Conservation (phyloP, 441 rosid genomes). For the Populus hybrid region DNA sequence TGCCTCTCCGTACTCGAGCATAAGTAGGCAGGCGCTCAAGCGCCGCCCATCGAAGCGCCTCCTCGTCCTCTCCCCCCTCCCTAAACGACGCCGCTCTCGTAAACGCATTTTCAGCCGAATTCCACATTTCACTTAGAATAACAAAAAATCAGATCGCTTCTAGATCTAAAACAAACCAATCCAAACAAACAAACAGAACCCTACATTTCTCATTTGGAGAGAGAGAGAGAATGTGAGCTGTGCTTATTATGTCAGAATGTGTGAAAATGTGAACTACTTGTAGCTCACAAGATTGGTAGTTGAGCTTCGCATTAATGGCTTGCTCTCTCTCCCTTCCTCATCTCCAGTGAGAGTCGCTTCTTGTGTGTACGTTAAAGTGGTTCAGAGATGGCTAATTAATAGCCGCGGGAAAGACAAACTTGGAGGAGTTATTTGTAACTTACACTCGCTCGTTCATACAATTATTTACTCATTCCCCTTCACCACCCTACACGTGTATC, state of each 20-base stretch:
- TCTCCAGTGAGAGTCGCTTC: not conserved
- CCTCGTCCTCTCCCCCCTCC: slow-evolving; percentile 73
- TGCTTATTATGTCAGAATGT: not conserved
- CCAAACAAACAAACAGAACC: slow-evolving; percentile 6
- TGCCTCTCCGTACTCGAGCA: slow-evolving; percentile 66
- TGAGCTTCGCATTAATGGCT: slow-evolving; percentile 69
- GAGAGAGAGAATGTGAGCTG: not conserved
- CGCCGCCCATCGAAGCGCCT: slow-evolving; percentile 92
- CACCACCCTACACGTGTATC: not conserved
- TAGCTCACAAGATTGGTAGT: slow-evolving; percentile 40
- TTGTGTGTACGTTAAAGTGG: slow-evolving; percentile 31
- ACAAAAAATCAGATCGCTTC: not conserved
- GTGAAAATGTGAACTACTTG: slow-evolving; percentile 8
- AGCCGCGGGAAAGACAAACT: slow-evolving; percentile 59
- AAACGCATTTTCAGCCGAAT: slow-evolving; percentile 71
- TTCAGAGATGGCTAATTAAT: slow-evolving; percentile 47
- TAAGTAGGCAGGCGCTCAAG: slow-evolving; percentile 88
- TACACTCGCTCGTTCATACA: not conserved
- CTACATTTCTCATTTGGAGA: not conserved
- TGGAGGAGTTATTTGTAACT: not conserved
- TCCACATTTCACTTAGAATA: slow-evolving; percentile 62
- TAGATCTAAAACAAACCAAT: slow-evolving; percentile 13
- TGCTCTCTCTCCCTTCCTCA: not conserved
- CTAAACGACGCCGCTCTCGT: slow-evolving; percentile 59
- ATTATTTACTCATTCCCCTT: not conserved